Base-by-base conservation (phyloP, 352 stramenopile genomes). In the Blastocystis sp. region DNA sequence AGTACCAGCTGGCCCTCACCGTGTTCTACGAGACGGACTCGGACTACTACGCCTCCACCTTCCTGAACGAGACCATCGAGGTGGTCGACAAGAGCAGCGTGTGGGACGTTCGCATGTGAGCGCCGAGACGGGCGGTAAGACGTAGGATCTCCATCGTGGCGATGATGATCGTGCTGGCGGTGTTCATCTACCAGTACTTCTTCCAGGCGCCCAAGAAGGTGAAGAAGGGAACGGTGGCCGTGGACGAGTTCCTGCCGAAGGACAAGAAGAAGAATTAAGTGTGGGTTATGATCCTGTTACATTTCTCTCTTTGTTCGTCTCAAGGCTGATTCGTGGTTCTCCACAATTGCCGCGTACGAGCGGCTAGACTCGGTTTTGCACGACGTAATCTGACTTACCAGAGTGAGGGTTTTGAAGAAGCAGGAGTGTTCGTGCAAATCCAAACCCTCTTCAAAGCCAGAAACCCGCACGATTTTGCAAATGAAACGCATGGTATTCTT, bases 21-120 rank as follows among this genome's bases (percentile, higher is more conserved):
- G 52, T 87, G 21, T 87, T 87, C 77, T 87, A 87, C 45, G 77
- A 87, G 65, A 87, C 77, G 14, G 77, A 87, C 52, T 71, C 48
- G 45, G 77, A 87, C 23, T 87, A 74, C 52, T 87, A 87, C 43
- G 77, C 77, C 56, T 62, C 77, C 38, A 87, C 77, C 21, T 87
- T 87, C 56, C 34, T 64, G 21, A 87, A 87, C 62, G 62, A 87
- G 28, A 87, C 77, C 41, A 38, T 77, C 5, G 65, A 87, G 59
- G 62, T 74, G 28, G 77, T 87, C 17, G 77, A 87, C n/a, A 21
- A 87, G 21, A 64, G 41, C 61, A 74, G 65, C 71, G 62, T 87
- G 21, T 78, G 38, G 62, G 77, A 87, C 41, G 45, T 87, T 69
- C 71, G 52, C 38, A 53, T 81, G 71, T 81, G 23, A 19, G 71